A percentile compares a stretch with the other conserved stretches of the same genome.
These are phyloP conservation scores for Obba rivulosa DNA, from an alignment of 768 basidiomycete species.

Conservation along the genomic window DNA sequence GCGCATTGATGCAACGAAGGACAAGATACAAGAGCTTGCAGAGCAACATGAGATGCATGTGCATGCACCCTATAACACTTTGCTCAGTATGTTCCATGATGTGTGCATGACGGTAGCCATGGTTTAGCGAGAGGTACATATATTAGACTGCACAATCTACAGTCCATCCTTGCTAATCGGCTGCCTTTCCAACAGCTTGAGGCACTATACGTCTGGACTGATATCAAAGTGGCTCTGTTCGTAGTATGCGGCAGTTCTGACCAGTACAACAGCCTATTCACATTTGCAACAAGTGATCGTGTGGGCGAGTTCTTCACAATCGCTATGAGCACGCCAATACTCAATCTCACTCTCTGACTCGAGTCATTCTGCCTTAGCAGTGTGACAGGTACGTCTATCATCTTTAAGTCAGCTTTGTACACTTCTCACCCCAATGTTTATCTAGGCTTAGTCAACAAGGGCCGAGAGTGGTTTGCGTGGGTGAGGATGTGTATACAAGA, in stretches of 20 bases:
- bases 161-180: not conserved
- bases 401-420: not conserved
- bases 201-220: constrained; percentile 2
- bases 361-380: not conserved
- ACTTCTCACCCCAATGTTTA: not conserved
- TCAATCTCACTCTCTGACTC: not conserved
- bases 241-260: not conserved
- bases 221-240: not conserved
- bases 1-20: not conserved
- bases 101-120: not conserved
- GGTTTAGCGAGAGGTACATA: constrained; percentile 1
- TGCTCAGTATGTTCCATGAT: constrained; percentile 7
- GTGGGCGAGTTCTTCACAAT: not conserved
- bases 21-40: constrained; percentile 1
- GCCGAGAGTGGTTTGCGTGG: not conserved
- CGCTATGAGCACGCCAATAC: not conserved
- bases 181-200: not conserved
- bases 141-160: too few relatives aligned
- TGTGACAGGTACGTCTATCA: not conserved
- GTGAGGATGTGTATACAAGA: too few relatives aligned
- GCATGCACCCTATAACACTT: constrained; percentile 1
- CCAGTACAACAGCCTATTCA: not conserved
- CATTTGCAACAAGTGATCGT: constrained; percentile 2
- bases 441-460: not conserved
- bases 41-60: not conserved